Conservation (phyloP, 148 eudicot species). For the Cornus controversa region DNA sequence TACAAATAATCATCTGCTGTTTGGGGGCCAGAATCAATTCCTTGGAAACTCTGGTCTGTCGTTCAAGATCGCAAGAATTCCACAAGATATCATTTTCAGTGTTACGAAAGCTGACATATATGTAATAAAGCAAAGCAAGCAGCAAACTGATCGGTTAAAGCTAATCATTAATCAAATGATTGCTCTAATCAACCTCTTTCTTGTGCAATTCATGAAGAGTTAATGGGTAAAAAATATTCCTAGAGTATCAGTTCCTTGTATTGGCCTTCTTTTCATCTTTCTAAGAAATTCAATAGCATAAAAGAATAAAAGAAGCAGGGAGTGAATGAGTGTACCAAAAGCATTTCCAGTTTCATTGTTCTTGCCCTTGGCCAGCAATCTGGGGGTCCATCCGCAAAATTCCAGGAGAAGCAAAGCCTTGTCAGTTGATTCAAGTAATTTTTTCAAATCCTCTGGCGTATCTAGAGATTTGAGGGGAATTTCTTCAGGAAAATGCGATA, state of each 20-base stretch:
- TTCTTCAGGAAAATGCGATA: constrained; percentile 45
- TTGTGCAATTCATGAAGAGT: constrained; percentile 1
- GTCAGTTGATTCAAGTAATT: constrained; percentile 75
- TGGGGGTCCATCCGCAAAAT: constrained; percentile 82
- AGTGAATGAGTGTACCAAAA: constrained; percentile 27
- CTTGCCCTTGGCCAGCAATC: constrained; percentile 46
- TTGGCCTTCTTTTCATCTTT: not conserved
- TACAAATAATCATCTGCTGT: not conserved
- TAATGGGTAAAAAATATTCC: not conserved
- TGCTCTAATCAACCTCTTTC: not conserved
- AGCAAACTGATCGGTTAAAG: not conserved
- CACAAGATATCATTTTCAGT: not conserved
- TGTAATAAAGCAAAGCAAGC: not conserved
- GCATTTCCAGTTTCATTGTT: constrained; percentile 28
- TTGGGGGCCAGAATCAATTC: not conserved
- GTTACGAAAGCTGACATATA: not conserved
- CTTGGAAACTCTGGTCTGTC: not conserved
- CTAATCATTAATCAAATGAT: not conserved
- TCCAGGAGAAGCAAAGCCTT: constrained; percentile 74
- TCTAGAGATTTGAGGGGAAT: constrained; percentile 60
- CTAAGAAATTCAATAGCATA: not conserved
- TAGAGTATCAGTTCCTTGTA: not conserved
- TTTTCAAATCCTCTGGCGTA: constrained; percentile 50
- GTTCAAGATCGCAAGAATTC: not conserved
- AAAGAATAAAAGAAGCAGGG: not conserved